These are phyloP conservation scores for Elsinoe necatrix DNA, from an alignment of 2,329 filamentous ascomycete species.

Conservation along the genomic window DNA sequence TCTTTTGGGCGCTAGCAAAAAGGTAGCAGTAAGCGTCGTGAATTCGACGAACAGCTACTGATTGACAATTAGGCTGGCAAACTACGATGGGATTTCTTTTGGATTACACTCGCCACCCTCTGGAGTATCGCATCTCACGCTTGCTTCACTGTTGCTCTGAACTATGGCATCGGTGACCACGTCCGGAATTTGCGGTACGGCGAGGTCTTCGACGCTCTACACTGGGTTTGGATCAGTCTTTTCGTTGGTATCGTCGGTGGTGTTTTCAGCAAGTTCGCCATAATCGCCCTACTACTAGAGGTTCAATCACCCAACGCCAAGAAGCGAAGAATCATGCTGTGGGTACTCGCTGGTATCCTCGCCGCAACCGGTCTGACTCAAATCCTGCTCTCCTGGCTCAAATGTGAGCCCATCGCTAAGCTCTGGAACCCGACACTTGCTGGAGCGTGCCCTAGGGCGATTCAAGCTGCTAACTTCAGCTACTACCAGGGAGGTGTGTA, in stretches of 20 bases:
- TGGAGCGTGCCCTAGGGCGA: not conserved
- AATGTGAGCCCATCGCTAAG: conserved; percentile 9
- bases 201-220: conserved; percentile 5
- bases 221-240: conserved; percentile 13
- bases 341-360: not conserved
- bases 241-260: conserved; percentile 12
- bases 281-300: conserved; percentile 3
- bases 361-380: conserved; percentile 3
- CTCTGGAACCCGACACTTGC: conserved; percentile 8
- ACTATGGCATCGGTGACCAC: conserved; percentile 11
- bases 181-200: not conserved
- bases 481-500: conserved; percentile 11
- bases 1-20: conserved; percentile 6
- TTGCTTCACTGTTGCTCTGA: conserved; percentile 9
- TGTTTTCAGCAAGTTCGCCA: conserved; percentile 10
- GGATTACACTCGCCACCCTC: not conserved
- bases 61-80: not conserved
- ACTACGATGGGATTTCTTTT: conserved; percentile 14
- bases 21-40: not conserved
- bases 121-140: conserved; percentile 6
- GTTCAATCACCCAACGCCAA: conserved; percentile 9
- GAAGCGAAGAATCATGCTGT: not conserved
- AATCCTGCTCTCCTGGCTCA: conserved; percentile 8
- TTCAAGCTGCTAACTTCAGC: conserved; percentile 9
- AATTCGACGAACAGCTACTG: not conserved